A percentile compares a stretch with the other conserved stretches of the same genome.
phyloP scores from a whole-genome alignment of 305 asterid genomes.

The Solanum hybrid region DNA sequence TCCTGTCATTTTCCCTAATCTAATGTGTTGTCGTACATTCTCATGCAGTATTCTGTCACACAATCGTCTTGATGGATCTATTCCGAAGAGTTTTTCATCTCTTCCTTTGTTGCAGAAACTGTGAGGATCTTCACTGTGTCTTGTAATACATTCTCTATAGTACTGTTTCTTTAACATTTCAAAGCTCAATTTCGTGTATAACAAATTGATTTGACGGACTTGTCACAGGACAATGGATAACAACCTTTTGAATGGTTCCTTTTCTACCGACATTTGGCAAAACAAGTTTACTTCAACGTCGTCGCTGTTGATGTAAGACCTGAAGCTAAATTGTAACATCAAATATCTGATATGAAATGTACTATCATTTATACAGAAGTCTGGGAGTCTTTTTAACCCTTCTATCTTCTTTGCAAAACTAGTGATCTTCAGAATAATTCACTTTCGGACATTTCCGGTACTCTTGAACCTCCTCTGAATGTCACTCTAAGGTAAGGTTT shows the following conservation, averaged over 20 bases:
- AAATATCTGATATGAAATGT: not conserved
- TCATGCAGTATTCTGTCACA: conserved; percentile 34
- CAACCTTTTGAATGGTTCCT: conserved; percentile 34
- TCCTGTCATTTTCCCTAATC: not conserved
- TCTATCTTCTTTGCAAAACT: conserved; percentile 6
- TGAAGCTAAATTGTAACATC: not conserved
- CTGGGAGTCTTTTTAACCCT: not conserved
- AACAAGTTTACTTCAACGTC: conserved; percentile 20
- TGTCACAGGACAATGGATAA: conserved; percentile 31
- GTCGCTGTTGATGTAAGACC: conserved; percentile 24
- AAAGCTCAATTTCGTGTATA: not conserved
- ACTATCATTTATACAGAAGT: not conserved
- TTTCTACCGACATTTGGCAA: conserved; percentile 28
- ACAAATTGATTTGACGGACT: not conserved
- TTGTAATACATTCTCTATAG: not conserved
- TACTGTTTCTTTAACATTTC: not conserved
- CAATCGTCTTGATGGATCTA: conserved; percentile 37
- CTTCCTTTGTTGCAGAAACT: conserved; percentile 36
- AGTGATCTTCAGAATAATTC: conserved; percentile 36
- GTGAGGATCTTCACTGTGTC: conserved; percentile 22
- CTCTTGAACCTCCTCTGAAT: conserved; percentile 35
- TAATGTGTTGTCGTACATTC: not conserved
- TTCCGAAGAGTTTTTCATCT: conserved; percentile 27
- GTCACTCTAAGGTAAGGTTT: conserved; percentile 31
- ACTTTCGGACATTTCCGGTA: conserved; percentile 26